Conservation (phyloP, 768 basidiomycete genomes). For the Boletus sp. region DNA sequence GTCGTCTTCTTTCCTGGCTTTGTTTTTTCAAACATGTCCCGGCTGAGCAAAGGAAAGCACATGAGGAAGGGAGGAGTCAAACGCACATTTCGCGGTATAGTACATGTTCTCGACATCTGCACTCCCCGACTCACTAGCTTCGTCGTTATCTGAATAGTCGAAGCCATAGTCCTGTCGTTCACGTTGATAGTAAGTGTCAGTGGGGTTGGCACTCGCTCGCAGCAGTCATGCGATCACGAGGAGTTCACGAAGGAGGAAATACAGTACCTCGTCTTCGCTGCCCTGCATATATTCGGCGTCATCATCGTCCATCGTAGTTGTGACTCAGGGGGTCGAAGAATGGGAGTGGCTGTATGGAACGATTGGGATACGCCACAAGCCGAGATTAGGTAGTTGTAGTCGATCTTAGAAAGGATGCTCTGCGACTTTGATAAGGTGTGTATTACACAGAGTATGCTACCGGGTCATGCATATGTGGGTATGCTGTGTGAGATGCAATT, state of each 20-base stretch:
- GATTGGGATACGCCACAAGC: conserved; percentile 10
- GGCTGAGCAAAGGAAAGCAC: neutral
- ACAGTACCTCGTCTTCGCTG: conserved; percentile 74
- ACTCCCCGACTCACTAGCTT: conserved; percentile 72
- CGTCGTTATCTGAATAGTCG: conserved; percentile 91
- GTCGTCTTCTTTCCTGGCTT: conserved; percentile 88
- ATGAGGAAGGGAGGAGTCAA: neutral
- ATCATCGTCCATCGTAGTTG: conserved; percentile 74
- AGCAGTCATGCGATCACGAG: neutral
- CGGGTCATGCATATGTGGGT: conserved; percentile 24
- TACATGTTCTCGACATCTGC: conserved; percentile 98
- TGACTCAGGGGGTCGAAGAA: conserved; percentile 1
- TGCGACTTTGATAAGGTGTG: neutral
- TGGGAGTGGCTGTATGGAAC: neutral
- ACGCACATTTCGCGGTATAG: conserved; percentile 92
- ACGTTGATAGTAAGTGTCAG: conserved; percentile 2
- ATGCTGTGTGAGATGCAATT: conserved; percentile 15
- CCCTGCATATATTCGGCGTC: conserved; percentile 94
- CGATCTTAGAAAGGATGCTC: neutral
- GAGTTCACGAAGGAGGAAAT: conserved; percentile 4
- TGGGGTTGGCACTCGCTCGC: neutral
- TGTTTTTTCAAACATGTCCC: conserved; percentile 27
- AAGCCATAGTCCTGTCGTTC: conserved; percentile 82
- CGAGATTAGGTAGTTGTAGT: neutral
- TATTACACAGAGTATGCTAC: conserved; percentile 27